phyloP scores from a whole-genome alignment of 2,329 filamentous ascomycete genomes.

The Alternaria hordeiaustralica region DNA sequence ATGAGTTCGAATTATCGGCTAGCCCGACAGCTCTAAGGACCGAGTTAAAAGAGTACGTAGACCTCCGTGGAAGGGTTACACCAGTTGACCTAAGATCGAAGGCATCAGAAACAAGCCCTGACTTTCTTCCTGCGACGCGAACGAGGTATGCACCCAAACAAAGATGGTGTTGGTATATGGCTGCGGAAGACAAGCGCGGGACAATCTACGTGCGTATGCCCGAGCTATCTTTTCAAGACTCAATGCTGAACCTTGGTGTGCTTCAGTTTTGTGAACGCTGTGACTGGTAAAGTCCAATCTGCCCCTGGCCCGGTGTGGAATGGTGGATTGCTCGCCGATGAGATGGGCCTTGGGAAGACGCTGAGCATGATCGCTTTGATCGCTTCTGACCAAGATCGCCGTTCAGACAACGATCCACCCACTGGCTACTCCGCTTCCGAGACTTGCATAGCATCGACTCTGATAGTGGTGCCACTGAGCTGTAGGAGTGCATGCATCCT shows the following conservation, averaged over 20 bases:
- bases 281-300: background rate
- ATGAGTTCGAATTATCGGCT: background rate
- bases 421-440: background rate
- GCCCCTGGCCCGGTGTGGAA: background rate
- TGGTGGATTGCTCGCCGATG: conserved; percentile 20
- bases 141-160: conserved; percentile 5
- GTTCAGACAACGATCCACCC: background rate
- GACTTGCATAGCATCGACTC: background rate
- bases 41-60: background rate
- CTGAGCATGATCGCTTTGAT: conserved; percentile 22
- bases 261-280: background rate
- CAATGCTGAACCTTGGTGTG: background rate
- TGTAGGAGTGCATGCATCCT: background rate
- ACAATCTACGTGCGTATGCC: background rate
- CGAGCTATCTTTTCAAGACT: background rate
- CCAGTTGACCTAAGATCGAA: background rate
- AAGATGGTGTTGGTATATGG: conserved; percentile 12
- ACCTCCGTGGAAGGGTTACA: rapidly evolving
- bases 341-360: conserved; percentile 25
- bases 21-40: background rate
- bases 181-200: background rate
- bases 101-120: conserved; percentile 17
- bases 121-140: conserved; percentile 17
- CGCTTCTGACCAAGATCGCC: conserved; percentile 1
- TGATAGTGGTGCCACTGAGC: background rate